Evolutionary conservation across 2,329 filamentous ascomycete genomes (phyloP).

Genomic region (Colletotrichum coccodes): DNA sequence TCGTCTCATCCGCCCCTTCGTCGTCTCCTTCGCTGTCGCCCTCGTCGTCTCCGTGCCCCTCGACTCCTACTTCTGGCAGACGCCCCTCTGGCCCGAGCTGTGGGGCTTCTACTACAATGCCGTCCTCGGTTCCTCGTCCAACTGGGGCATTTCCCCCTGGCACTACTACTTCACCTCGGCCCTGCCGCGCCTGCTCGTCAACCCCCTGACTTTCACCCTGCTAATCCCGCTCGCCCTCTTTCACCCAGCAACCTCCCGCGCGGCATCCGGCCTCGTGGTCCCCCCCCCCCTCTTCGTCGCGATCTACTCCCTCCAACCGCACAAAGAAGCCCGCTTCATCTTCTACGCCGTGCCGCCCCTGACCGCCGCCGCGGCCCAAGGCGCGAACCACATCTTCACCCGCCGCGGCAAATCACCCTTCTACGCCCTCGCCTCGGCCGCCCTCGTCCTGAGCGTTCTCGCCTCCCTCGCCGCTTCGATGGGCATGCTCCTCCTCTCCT

Average conservation of each 20-base stretch:
- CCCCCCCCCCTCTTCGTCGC: conserved; percentile 79
- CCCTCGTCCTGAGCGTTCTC: conserved; percentile 69
- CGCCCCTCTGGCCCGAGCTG: conserved; percentile 88
- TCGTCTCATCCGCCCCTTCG: conserved; percentile 73
- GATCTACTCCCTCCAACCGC: conserved; percentile 88
- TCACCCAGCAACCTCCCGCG: conserved; percentile 55
- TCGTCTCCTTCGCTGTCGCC: conserved; percentile 72
- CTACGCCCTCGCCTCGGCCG: conserved; percentile 63
- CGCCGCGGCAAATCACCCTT: conserved; percentile 70
- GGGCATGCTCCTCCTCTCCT: conserved; percentile 79
- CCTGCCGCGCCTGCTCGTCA: conserved; percentile 84
- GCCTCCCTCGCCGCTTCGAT: conserved; percentile 69
- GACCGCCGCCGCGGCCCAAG: conserved; percentile 80
- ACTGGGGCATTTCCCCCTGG: conserved; percentile 90
- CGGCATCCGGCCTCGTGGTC: conserved; percentile 62
- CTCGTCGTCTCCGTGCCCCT: conserved; percentile 77
- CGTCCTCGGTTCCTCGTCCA: conserved; percentile 80
- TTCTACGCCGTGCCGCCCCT: conserved; percentile 86
- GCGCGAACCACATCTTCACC: conserved; percentile 76
- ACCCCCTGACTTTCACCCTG: conserved; percentile 73
- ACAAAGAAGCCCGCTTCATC: conserved; percentile 97
- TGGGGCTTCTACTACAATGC: conserved; percentile 93
- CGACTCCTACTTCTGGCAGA: conserved; percentile 96
- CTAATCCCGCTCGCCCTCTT: conserved; percentile 64
- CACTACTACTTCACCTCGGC: conserved; percentile 87